Evolutionary conservation across 257 asterid genomes (phyloP), one percentile per base, ranked within the genome.

Genomic region (Echium plantagineum): DNA sequence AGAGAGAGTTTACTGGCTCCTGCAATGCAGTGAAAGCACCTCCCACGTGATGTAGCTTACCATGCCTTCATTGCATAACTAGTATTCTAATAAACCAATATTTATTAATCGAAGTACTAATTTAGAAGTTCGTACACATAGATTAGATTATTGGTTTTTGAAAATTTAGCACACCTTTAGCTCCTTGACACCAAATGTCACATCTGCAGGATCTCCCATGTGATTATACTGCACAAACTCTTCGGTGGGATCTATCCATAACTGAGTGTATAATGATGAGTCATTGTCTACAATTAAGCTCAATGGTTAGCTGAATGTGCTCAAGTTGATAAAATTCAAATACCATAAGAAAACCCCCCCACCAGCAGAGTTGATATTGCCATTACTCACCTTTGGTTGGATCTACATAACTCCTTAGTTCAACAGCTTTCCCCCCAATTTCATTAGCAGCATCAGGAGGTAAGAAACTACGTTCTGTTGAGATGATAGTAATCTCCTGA

Each of bases 241-340:
- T 84, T 87, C 98, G 2, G 77, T 65, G 62, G 98, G 98, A 78
- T 91, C 98, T 73, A 91, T 78, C 98, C 98, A 91, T 70, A 91
- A 68, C 83, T 91, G 98, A 62, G 98, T 91, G 81, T 91, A 87
- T 63, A 91, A 80, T 21, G 90, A 83, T 66, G 95, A 81, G 81
- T 88, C 98, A 72, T 79, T 91, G 63, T 91, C 98, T 91, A 87
- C 49, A 77, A 75, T 71, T 2, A 67, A 72, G 47, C 59, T 51
- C 18, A 57, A 58, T 48, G 52, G 31, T 77, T 66, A 66, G 66
- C 51, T 22, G 62, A 58, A 24, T 42, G 49, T 12, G 15, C 49
- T 12, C 22, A 53, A 53, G 57, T 9, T 53, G 28, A 5, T 5
- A 19, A 5, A 19, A 52, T 2, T 16, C 7, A 1, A 5, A 52